These are phyloP conservation scores for Triticum timopheevii DNA, from an alignment of 176 grass and related monocot genomes.

Conservation along the genomic window DNA sequence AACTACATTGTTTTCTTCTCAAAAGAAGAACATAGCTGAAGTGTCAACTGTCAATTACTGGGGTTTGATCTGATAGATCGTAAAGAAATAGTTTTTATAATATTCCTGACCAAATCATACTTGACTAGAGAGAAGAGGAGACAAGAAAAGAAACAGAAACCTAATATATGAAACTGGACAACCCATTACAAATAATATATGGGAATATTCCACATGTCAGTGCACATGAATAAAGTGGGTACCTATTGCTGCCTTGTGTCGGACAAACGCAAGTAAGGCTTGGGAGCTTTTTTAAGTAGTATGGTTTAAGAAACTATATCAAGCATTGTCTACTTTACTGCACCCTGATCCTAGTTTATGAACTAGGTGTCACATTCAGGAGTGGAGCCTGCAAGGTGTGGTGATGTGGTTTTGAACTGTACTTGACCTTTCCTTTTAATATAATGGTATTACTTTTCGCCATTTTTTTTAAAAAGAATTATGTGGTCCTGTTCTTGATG, in stretches of 20 bases:
- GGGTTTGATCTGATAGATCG: not conserved
- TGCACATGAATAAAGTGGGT: conserved; percentile 19
- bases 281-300: not conserved
- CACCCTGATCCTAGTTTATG: conserved; percentile 13
- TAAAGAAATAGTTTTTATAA: not conserved
- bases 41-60: not conserved
- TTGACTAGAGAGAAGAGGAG: not conserved
- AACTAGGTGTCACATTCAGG: not conserved
- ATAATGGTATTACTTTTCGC: not conserved
- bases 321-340: not conserved
- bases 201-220: conserved; percentile 15
- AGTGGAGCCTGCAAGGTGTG: not conserved
- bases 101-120: not conserved
- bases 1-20: conserved; percentile 21
- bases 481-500: not conserved
- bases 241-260: not conserved
- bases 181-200: not conserved
- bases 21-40: conserved; percentile 5
- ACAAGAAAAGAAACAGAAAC: conserved; percentile 11
- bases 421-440: not conserved
- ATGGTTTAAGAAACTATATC: not conserved
- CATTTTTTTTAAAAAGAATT: conserved; percentile 7
- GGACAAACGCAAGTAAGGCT: not conserved
- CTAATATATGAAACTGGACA: conserved; percentile 8
- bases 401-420: conserved; percentile 17